Percentiles rank a stretch among this genome's conserved stretches.
phyloP scores from a whole-genome alignment of 257 asterid genomes.

The Leonotis leonurus region DNA sequence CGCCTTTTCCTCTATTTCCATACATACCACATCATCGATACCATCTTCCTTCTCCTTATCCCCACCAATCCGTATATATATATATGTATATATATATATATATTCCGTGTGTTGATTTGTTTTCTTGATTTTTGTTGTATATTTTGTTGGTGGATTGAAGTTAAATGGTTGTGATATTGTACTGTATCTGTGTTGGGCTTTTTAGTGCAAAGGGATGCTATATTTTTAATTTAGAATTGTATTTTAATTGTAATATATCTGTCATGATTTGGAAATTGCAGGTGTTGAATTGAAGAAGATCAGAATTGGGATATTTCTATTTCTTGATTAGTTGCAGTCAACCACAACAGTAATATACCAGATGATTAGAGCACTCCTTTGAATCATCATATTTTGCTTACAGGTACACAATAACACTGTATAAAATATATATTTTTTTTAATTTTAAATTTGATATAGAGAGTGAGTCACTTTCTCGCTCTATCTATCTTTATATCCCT shows the following conservation, averaged over 20 bases:
- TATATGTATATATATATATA: too few species aligned
- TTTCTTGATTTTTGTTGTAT: neutral
- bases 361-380: constrained; percentile 30
- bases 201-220: constrained; percentile 17
- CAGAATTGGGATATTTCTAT: constrained; percentile 20
- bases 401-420: too few species aligned
- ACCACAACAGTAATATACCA: constrained; percentile 1
- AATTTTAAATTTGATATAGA: too few species aligned
- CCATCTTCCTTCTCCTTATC: too few species aligned
- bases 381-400: neutral
- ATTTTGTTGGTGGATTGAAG: neutral
- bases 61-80: too few species aligned
- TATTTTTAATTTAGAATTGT: neutral
- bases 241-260: too few species aligned
- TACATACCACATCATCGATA: too few species aligned
- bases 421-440: too few species aligned
- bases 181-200: constrained; percentile 30
- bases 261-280: constrained; percentile 20
- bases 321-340: constrained; percentile 1
- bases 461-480: too few species aligned
- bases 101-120: neutral
- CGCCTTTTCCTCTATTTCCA: neutral
- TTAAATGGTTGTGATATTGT: neutral
- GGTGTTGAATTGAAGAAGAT: constrained; percentile 30
- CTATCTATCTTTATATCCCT: constrained; percentile 1